phyloP scores from a whole-genome alignment of 345 rosid species.

The Gynandropsis gynandra region DNA sequence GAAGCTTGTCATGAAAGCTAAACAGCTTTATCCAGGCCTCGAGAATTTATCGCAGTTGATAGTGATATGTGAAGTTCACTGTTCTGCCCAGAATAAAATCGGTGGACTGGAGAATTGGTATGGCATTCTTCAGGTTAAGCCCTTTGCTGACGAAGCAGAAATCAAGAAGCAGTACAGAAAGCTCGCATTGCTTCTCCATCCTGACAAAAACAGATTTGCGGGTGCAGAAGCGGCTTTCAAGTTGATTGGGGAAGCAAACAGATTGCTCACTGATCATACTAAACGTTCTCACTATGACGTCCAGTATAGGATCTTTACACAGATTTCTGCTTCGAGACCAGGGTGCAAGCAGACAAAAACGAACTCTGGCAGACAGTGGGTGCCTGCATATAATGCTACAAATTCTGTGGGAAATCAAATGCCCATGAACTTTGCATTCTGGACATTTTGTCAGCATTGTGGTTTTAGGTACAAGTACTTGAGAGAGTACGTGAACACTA shows the following conservation, averaged over 20 bases:
- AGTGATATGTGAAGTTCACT: constrained; percentile 70
- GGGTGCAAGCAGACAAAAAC: constrained; percentile 26
- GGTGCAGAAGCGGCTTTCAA: constrained; percentile 96
- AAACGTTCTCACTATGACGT: constrained; percentile 49
- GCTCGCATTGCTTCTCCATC: constrained; percentile 80
- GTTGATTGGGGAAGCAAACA: constrained; percentile 71
- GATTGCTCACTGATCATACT: constrained; percentile 45
- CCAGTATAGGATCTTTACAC: constrained; percentile 31
- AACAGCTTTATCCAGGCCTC: constrained; percentile 49
- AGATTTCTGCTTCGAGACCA: constrained; percentile 25
- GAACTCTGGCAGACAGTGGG: constrained; percentile 27
- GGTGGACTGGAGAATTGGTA: constrained; percentile 78
- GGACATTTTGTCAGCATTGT: constrained; percentile 63
- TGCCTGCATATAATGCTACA: constrained; percentile 13
- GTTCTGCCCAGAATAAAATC: constrained; percentile 43
- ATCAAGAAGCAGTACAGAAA: constrained; percentile 83
- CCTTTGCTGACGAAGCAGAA: constrained; percentile 39
- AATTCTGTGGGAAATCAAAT: neutral
- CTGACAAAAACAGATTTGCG: constrained; percentile 74
- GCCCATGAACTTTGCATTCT: constrained; percentile 31
- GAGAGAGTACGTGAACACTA: constrained; percentile 29
- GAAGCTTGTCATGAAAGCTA: constrained; percentile 55
- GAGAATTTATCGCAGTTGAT: constrained; percentile 61
- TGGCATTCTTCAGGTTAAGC: constrained; percentile 61
- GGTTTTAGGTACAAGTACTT: constrained; percentile 35